These are phyloP conservation scores for Teunomyces gatunensis DNA, from an alignment of 805 yeast genomes.

Conservation along the genomic window DNA sequence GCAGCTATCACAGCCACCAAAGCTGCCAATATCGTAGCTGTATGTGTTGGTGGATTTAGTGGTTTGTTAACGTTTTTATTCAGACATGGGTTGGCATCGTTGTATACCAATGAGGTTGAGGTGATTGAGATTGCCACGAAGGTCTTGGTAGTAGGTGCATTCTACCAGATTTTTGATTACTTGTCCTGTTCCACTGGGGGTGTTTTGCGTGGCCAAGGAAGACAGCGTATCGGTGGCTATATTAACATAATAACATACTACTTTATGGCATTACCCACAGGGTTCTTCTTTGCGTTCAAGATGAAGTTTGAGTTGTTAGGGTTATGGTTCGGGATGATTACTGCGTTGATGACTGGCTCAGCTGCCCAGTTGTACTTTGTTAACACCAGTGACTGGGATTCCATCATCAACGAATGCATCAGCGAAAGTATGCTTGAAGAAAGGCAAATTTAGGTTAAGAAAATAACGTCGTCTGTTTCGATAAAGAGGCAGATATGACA, in stretches of 20 bases:
- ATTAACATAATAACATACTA: slow-evolving; percentile 49
- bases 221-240: slow-evolving; percentile 55
- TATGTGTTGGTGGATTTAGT: slow-evolving; percentile 34
- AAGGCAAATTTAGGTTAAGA: slow-evolving; percentile 16
- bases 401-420: slow-evolving; percentile 37
- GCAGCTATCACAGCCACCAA: slow-evolving; percentile 35
- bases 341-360: slow-evolving; percentile 43
- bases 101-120: slow-evolving; percentile 39
- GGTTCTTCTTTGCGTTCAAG: slow-evolving; percentile 42
- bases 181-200: slow-evolving; percentile 52
- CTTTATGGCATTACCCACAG: slow-evolving; percentile 48
- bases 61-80: slow-evolving; percentile 37
- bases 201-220: slow-evolving; percentile 55
- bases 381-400: slow-evolving; percentile 41
- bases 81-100: slow-evolving; percentile 35
- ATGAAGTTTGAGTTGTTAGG: slow-evolving; percentile 41
- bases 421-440: slow-evolving; percentile 43
- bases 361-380: slow-evolving; percentile 42
- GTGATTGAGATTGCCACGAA: slow-evolving; percentile 38
- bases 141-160: slow-evolving; percentile 45
- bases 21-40: slow-evolving; percentile 35
- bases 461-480: background rate
- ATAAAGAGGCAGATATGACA: background rate
- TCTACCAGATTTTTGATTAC: slow-evolving; percentile 53
- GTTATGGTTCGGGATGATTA: slow-evolving; percentile 48